These are phyloP conservation scores for Cadophora malorum DNA, from an alignment of 2,329 filamentous ascomycete species.

Conservation along the genomic window DNA sequence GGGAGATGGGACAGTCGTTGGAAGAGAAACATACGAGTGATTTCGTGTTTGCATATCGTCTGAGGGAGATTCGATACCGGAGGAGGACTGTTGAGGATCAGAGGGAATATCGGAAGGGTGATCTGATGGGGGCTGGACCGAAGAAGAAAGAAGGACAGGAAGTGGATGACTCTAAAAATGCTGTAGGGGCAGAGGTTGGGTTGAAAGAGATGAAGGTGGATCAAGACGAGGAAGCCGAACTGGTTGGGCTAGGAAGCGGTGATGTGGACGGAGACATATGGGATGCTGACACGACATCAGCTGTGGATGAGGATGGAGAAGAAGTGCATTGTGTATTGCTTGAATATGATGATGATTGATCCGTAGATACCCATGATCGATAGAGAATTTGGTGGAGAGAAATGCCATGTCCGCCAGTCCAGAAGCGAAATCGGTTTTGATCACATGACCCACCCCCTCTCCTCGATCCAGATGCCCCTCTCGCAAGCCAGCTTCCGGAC, in stretches of 20 bases:
- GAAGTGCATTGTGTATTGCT: conserved; percentile 19
- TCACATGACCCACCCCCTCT: not conserved
- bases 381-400: not conserved
- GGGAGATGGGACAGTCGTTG: not conserved
- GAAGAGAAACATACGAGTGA: conserved; percentile 22
- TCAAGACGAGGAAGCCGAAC: conserved; percentile 18
- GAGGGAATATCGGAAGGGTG: conserved; percentile 27
- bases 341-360: conserved; percentile 19
- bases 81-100: conserved; percentile 22
- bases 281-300: conserved; percentile 18
- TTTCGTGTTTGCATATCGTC: conserved; percentile 32
- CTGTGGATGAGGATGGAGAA: conserved; percentile 26
- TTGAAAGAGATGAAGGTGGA: not conserved
- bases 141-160: not conserved
- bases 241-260: conserved; percentile 10
- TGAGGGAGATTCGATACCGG: conserved; percentile 28
- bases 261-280: conserved; percentile 21
- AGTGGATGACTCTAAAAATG: not conserved
- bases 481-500: not conserved
- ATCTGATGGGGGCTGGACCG: conserved; percentile 20
- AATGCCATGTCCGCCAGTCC: not conserved
- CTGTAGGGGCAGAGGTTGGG: not conserved
- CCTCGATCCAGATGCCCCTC: not conserved
- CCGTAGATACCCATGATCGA: not conserved
- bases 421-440: not conserved